phyloP scores from a whole-genome alignment of 192 early-diverging fungal genomes.

The Chytriomyces confervae region DNA sequence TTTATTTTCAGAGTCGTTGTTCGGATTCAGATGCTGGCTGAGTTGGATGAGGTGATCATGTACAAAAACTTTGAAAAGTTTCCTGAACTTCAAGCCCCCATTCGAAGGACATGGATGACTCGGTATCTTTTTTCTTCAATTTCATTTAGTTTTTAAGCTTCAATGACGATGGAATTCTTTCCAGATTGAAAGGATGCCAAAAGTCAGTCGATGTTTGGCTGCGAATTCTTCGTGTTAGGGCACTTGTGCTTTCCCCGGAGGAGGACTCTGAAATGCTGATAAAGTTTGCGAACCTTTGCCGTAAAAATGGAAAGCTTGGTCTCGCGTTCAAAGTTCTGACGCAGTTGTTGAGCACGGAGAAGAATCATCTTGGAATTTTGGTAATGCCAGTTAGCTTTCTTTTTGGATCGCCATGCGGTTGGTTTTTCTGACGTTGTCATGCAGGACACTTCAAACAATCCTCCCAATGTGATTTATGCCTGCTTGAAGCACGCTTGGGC shows the following conservation, averaged over 20 bases:
- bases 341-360: slow-evolving; percentile 68
- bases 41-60: slow-evolving; percentile 93
- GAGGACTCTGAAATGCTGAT: slow-evolving; percentile 96
- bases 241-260: slow-evolving; percentile 85
- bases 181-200: slow-evolving; percentile 84
- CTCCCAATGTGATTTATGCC: slow-evolving; percentile 84
- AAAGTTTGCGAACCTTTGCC: slow-evolving; percentile 93
- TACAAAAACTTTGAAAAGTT: slow-evolving; percentile 87
- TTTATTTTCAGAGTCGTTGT: slow-evolving; percentile 68
- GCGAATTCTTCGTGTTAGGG: slow-evolving; percentile 82
- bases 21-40: slow-evolving; percentile 95
- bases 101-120: slow-evolving; percentile 87
- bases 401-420: not conserved
- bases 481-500: slow-evolving; percentile 93
- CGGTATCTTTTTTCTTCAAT: slow-evolving; percentile 22
- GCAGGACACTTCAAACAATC: slow-evolving; percentile 50
- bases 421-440: slow-evolving; percentile 5
- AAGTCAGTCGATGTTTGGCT: slow-evolving; percentile 97
- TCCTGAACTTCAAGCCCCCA: slow-evolving; percentile 71
- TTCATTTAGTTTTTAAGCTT: not conserved
- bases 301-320: slow-evolving; percentile 83
- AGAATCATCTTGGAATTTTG: slow-evolving; percentile 54
- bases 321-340: slow-evolving; percentile 81
- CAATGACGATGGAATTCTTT: not conserved
- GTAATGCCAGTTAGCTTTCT: slow-evolving; percentile 11